phyloP scores from a whole-genome alignment of 202 grass and related monocot species.

The Panicum hallii region DNA sequence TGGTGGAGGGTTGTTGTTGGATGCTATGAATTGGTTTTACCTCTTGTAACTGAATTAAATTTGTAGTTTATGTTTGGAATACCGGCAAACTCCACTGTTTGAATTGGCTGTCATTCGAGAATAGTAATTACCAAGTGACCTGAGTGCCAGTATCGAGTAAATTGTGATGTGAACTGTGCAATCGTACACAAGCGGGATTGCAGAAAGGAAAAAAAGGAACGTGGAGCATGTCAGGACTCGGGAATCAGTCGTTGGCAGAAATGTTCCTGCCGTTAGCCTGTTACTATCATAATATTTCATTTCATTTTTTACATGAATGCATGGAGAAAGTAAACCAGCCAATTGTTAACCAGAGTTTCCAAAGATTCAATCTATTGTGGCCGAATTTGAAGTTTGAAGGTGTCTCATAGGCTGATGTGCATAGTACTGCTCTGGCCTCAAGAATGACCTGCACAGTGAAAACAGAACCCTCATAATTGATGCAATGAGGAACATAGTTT shows the following conservation, averaged over 20 bases:
- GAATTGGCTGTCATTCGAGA: neutral
- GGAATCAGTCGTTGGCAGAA: neutral
- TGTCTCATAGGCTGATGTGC: neutral
- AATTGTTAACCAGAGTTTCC: neutral
- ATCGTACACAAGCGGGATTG: neutral
- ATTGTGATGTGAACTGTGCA: neutral
- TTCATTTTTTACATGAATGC: neutral
- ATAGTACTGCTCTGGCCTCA: neutral
- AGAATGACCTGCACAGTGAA: neutral
- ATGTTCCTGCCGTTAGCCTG: neutral
- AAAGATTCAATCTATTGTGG: neutral
- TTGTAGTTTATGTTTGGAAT: constrained; percentile 13
- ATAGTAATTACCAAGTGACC: neutral
- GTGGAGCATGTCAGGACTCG: neutral
- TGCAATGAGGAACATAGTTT: neutral
- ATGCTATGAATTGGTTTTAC: constrained; percentile 32
- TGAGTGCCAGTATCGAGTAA: neutral
- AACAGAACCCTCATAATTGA: no score
- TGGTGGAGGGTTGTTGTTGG: constrained; percentile 36
- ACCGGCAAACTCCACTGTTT: neutral
- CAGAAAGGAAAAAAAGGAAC: neutral
- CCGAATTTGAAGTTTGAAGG: neutral
- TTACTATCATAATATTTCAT: neutral
- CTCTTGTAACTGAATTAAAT: constrained; percentile 38
- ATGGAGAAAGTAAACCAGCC: neutral